Evolutionary conservation across 2,329 filamentous ascomycete species (phyloP), one percentile per base, ranked within the genome.

Genomic region (Cryoendolithus antarcticus): DNA sequence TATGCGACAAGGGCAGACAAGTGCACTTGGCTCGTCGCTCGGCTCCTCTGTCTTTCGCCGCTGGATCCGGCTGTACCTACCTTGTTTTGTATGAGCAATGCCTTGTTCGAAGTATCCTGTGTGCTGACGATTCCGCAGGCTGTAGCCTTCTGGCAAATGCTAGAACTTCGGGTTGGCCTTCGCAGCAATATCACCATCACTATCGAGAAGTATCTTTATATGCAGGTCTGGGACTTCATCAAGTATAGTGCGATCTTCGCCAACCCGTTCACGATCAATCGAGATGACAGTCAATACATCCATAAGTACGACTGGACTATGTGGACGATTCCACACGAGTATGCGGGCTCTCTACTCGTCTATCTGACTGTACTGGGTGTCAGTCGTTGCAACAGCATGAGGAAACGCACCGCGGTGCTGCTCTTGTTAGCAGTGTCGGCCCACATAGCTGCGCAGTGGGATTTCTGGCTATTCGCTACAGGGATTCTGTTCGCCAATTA

Each of bases 271-370:
- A 13, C 39, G 24, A 43, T 47, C 30, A 40, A 45, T 19, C 42
- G 44, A n/a, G 21, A 38, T 12, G 11, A 24, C 8, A 28, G 15
- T 2, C 29, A 36, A 10, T 27, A 35, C 9, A 24, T 43, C 15
- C 37, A 40, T 11, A 12, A 11, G n/a, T 40, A 35, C 24, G 36
- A 42, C 32, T 42, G 31, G 9, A 30, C 33, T 19, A 42, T 35
- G 29, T 42, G 40, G 40, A 42, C 40, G 9, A 42, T 42, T 12
- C 40, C 40, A 4, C 44, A 44, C 13, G 48, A 50, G 36, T 46
- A 45, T 29, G 46, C 42, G 6, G 48, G 48, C 11, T 42, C 37
- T 3, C 40, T 49, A 24, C 41, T 49, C 15, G 45, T 50, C 21
- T 49, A 48, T 33, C 13, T 28, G n/a, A 13, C 36, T 8, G 11